These are phyloP conservation scores for Fusarium staphyleae DNA, from an alignment of 2,329 filamentous ascomycete species.

Conservation along the genomic window DNA sequence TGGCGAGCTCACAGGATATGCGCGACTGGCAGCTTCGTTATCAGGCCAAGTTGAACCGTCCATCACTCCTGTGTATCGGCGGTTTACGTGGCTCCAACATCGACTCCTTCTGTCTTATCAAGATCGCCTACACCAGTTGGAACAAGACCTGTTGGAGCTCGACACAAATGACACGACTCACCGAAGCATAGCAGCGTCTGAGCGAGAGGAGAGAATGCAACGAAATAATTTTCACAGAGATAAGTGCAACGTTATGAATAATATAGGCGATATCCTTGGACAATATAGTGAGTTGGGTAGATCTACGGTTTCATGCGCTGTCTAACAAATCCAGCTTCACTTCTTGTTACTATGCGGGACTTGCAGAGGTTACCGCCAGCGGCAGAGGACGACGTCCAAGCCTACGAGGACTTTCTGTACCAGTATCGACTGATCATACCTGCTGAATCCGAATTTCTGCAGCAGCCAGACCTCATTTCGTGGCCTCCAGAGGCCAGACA, in stretches of 20 bases:
- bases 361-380: slow-evolving; percentile 57
- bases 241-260: slow-evolving; percentile 8
- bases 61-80: slow-evolving; percentile 75
- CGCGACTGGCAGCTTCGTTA: slow-evolving; percentile 65
- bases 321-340: slow-evolving; percentile 55
- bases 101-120: slow-evolving; percentile 83
- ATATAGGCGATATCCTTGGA: slow-evolving; percentile 6
- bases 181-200: slow-evolving; percentile 28
- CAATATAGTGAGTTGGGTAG: slow-evolving; percentile 17
- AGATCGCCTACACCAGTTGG: slow-evolving; percentile 82
- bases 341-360: slow-evolving; percentile 64
- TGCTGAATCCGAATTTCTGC: slow-evolving; percentile 66
- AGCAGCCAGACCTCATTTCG: slow-evolving; percentile 39
- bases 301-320: too few species aligned
- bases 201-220: slow-evolving; percentile 15
- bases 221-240: background rate
- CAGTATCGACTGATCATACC: slow-evolving; percentile 60
- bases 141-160: slow-evolving; percentile 75
- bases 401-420: slow-evolving; percentile 62
- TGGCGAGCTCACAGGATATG: slow-evolving; percentile 63
- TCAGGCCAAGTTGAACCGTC: slow-evolving; percentile 38
- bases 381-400: slow-evolving; percentile 56
- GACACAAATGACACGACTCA: slow-evolving; percentile 65
- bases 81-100: slow-evolving; percentile 83
- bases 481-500: too few species aligned